Evolutionary conservation across 2,329 filamentous ascomycete genomes (phyloP).

Genomic region (Bipolaris sorokiniana): DNA sequence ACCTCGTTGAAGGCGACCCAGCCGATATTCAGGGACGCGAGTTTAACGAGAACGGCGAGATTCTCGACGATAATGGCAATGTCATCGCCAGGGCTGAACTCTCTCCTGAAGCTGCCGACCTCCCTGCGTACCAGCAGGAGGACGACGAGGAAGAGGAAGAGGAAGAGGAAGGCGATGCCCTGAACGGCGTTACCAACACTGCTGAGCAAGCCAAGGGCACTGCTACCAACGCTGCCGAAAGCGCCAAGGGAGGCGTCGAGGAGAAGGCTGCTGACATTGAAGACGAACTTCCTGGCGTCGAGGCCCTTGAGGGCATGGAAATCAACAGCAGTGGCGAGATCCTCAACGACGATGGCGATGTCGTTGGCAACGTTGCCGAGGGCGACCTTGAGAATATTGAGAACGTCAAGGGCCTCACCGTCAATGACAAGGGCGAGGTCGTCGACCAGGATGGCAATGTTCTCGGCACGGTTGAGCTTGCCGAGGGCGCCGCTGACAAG

Average conservation of each 20-base stretch:
- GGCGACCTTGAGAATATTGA: constrained; percentile 50
- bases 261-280: constrained; percentile 51
- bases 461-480: constrained; percentile 58
- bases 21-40: constrained; percentile 55
- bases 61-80: constrained; percentile 61
- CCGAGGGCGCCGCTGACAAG: constrained; percentile 56
- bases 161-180: constrained; percentile 34
- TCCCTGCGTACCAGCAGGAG: constrained; percentile 41
- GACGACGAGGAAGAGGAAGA: constrained; percentile 41
- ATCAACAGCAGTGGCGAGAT: constrained; percentile 59
- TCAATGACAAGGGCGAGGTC: constrained; percentile 59
- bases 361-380: constrained; percentile 57
- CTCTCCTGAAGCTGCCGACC: constrained; percentile 53
- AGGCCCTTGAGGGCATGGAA: constrained; percentile 59
- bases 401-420: constrained; percentile 56
- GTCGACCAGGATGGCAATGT: constrained; percentile 59
- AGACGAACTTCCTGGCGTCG: constrained; percentile 58
- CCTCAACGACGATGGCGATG: constrained; percentile 56
- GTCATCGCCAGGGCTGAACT: constrained; percentile 60
- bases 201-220: constrained; percentile 32
- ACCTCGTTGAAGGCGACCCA: constrained; percentile 56
- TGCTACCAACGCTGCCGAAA: constrained; percentile 41
- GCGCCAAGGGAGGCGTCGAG: constrained; percentile 39
- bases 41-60: constrained; percentile 61
- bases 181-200: constrained; percentile 22